These are phyloP conservation scores for Candida broadrunensis DNA, from an alignment of 805 yeast genomes.

Conservation along the genomic window DNA sequence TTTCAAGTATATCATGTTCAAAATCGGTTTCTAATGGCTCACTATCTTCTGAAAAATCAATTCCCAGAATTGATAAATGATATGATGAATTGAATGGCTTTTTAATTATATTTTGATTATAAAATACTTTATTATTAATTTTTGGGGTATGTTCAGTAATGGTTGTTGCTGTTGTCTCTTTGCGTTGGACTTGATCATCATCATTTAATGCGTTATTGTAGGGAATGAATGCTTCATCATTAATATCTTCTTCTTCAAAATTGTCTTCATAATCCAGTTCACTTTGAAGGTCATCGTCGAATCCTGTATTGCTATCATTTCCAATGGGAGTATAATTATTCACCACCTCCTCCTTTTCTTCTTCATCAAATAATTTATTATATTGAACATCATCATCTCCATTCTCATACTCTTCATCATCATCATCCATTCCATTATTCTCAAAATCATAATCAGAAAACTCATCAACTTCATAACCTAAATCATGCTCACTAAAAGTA, in stretches of 20 bases:
- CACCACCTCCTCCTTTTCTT: not conserved
- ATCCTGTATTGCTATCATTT: too few relatives aligned
- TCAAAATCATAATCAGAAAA: conserved; percentile 41
- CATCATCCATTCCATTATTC: conserved; percentile 38
- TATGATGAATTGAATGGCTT: conserved; percentile 18
- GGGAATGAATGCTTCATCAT: conserved; percentile 1
- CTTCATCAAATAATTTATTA: conserved; percentile 12
- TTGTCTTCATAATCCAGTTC: not conserved
- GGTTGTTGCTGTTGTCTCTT: too few relatives aligned
- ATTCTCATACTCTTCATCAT: conserved; percentile 7
- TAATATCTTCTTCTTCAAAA: not conserved
- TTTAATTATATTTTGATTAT: too few relatives aligned
- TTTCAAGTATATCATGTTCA: conserved; percentile 36
- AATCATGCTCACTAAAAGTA: conserved; percentile 25
- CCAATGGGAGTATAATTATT: too few relatives aligned
- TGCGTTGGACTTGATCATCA: too few relatives aligned
- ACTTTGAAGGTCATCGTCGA: too few relatives aligned
- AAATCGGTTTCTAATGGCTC: conserved; percentile 8
- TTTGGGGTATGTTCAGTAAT: too few relatives aligned
- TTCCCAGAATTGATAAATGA: conserved; percentile 25
- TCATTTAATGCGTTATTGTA: conserved; percentile 1
- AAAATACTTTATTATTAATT: too few relatives aligned
- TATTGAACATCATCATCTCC: conserved; percentile 11
- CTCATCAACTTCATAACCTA: conserved; percentile 29
- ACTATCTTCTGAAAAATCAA: conserved; percentile 5